Evolutionary conservation across 2,329 filamentous ascomycete species (phyloP).

Genomic region (Leptographium procerum): DNA sequence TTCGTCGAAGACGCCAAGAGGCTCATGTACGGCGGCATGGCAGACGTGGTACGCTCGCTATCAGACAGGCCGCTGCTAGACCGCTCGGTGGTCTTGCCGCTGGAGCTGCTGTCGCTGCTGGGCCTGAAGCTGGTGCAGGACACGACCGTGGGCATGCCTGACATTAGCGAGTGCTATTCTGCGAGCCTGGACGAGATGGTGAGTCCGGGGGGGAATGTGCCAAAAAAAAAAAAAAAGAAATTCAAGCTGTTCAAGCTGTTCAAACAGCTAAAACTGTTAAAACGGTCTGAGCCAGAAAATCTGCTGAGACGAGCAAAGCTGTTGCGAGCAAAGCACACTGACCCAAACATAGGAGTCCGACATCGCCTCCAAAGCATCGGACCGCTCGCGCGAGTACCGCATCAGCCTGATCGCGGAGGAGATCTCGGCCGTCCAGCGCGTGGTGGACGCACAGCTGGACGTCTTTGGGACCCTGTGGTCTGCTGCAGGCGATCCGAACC

Average conservation of each 20-base stretch:
- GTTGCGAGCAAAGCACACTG: neutral
- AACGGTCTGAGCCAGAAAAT: too few species aligned
- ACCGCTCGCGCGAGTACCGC: constrained; percentile 28
- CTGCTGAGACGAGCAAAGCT: too few species aligned
- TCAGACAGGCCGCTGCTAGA: constrained; percentile 22
- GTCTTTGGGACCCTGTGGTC: neutral
- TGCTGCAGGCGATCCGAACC: neutral
- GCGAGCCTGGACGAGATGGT: constrained; percentile 30
- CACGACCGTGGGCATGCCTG: constrained; percentile 23
- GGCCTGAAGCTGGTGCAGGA: constrained; percentile 27
- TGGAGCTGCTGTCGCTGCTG: constrained; percentile 30
- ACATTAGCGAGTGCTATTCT: constrained; percentile 30
- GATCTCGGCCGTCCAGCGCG: constrained; percentile 12
- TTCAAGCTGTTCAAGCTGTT: too few species aligned
- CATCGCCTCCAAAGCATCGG: constrained; percentile 27
- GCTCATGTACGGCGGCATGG: constrained; percentile 24
- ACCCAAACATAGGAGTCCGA: constrained; percentile 18
- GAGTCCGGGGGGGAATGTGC: neutral
- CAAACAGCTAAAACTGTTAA: too few species aligned
- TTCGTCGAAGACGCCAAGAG: constrained; percentile 18
- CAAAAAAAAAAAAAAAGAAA: too few species aligned
- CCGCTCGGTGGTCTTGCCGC: constrained; percentile 27
- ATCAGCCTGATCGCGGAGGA: constrained; percentile 31
- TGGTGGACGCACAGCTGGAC: neutral
- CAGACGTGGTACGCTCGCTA: constrained; percentile 23